A percentile compares a stretch with the other conserved stretches of the same genome.
Conservation (phyloP, 208 protist genomes). For the Balamuthia mandrillaris region DNA sequence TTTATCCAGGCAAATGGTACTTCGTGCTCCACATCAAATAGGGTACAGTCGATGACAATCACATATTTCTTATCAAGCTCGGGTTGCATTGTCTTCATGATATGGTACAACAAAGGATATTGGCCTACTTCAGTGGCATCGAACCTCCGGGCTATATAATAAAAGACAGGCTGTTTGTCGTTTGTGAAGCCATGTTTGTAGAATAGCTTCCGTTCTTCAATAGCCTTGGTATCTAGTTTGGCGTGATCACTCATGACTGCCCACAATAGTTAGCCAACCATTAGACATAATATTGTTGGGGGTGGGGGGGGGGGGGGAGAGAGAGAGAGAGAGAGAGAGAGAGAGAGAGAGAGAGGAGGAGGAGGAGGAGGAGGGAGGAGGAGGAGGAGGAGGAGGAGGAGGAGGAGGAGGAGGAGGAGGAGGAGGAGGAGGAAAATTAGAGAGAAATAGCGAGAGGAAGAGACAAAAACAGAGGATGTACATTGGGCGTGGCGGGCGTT, state of each 20-base stretch:
- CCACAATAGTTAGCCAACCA: too few species aligned
- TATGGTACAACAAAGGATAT: conserved; percentile 39
- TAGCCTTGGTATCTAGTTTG: background rate
- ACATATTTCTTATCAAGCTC: conserved; percentile 29
- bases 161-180: conserved; percentile 51
- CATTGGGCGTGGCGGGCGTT: background rate
- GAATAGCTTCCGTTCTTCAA: conserved; percentile 47
- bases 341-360: background rate
- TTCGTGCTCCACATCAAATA: conserved; percentile 43
- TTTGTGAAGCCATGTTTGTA: conserved; percentile 50
- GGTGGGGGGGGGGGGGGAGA: too few species aligned
- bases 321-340: background rate
- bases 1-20: conserved; percentile 52
- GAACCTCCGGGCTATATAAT: conserved; percentile 46
- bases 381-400: too few species aligned
- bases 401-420: too few species aligned
- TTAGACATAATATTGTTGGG: too few species aligned
- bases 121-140: background rate
- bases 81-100: conserved; percentile 51
- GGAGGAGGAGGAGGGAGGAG: too few species aligned
- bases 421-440: too few species aligned
- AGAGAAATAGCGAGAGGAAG: too few species aligned
- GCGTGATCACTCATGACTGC: conserved; percentile 1
- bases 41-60: conserved; percentile 54
- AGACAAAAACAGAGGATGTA: too few species aligned